Conservation (phyloP, 805 yeast genomes). For the Pichia heedii region DNA sequence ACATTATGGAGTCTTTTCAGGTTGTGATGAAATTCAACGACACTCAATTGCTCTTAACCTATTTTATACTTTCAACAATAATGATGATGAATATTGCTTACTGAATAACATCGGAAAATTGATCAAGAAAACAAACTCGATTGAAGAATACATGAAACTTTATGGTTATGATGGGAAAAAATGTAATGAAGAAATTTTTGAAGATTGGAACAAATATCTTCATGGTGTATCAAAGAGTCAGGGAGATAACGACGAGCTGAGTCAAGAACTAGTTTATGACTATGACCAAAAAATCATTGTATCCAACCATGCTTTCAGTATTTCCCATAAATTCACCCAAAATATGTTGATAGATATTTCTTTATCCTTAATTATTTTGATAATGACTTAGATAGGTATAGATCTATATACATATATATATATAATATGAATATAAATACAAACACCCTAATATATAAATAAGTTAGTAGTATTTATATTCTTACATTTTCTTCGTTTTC, state of each 20-base stretch:
- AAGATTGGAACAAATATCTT: conserved; percentile 19
- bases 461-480: too few relatives aligned
- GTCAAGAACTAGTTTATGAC: conserved; percentile 12
- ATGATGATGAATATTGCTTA: conserved; percentile 13
- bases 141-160: conserved; percentile 12
- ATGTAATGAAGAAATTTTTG: conserved; percentile 19
- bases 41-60: conserved; percentile 34
- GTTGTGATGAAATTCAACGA: conserved; percentile 31
- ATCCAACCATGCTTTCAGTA: not conserved
- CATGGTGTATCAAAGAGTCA: conserved; percentile 13
- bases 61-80: conserved; percentile 22
- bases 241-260: not conserved
- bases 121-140: conserved; percentile 9
- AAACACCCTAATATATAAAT: too few relatives aligned
- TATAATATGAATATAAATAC: too few relatives aligned
- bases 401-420: too few relatives aligned
- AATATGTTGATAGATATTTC: too few relatives aligned
- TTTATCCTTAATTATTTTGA: too few relatives aligned
- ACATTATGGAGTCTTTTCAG: conserved; percentile 34
- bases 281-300: conserved; percentile 1
- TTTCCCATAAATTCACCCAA: not conserved
- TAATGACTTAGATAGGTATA: too few relatives aligned
- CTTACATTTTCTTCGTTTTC: too few relatives aligned
- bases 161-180: conserved; percentile 17
- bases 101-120: conserved; percentile 14